Evolutionary conservation across 1,139 yeast species (phyloP).

Genomic region (Taphrina populina): DNA sequence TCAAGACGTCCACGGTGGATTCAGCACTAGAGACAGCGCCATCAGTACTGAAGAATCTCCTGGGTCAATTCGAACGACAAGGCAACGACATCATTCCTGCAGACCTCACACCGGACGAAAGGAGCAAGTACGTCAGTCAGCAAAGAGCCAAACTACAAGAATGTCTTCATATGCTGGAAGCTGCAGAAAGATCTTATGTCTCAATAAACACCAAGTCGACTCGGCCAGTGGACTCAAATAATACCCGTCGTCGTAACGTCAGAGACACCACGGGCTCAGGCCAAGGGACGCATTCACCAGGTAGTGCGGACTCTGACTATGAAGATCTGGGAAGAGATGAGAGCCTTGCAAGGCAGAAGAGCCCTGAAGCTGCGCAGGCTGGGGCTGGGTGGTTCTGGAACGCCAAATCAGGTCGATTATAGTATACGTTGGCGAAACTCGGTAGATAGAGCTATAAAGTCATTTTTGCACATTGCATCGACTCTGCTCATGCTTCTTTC

Average conservation of each 20-base stretch:
- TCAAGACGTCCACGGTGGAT: constrained; percentile 24
- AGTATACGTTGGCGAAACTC: too few species aligned
- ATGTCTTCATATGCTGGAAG: constrained; percentile 22
- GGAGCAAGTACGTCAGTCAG: constrained; percentile 13
- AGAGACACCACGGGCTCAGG: too few species aligned
- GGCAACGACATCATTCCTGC: constrained; percentile 18
- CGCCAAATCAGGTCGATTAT: too few species aligned
- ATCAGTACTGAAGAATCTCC: constrained; percentile 15
- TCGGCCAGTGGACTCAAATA: too few species aligned
- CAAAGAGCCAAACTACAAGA: constrained; percentile 20
- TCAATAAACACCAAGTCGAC: background rate
- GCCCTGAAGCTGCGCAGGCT: background rate
- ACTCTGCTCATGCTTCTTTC: too few species aligned
- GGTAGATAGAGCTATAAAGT: too few species aligned
- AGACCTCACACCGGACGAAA: constrained; percentile 21
- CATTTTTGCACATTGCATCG: too few species aligned
- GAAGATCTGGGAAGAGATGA: constrained; percentile 24
- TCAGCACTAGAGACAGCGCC: constrained; percentile 9
- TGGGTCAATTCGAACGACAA: background rate
- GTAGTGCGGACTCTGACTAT: constrained; percentile 17
- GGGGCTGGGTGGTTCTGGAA: constrained; percentile 21
- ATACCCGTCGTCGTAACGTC: too few species aligned
- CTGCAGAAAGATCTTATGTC: constrained; percentile 15
- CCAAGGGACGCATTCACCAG: too few species aligned
- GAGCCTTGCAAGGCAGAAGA: background rate